Conservation (phyloP, 495 filamentous ascomycete genomes). For the Cryomyces minteri region DNA sequence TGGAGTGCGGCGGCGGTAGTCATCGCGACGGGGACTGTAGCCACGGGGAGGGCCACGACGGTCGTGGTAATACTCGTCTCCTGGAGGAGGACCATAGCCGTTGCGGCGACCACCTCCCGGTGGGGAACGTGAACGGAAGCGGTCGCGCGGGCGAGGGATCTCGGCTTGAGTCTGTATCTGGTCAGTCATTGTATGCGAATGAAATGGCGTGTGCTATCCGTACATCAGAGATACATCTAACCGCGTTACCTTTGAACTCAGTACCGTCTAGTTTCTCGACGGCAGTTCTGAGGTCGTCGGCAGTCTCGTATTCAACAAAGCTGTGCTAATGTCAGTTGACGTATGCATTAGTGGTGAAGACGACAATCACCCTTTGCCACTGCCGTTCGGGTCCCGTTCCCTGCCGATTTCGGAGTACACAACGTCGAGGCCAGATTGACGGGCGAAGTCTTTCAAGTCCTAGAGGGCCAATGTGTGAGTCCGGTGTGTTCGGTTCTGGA, state of each 20-base stretch:
- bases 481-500: slow-evolving; percentile 5
- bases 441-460: slow-evolving; percentile 99
- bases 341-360: not conserved
- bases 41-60: slow-evolving; percentile 61
- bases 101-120: slow-evolving; percentile 30
- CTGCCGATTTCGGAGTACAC: slow-evolving; percentile 95
- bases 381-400: slow-evolving; percentile 40
- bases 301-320: slow-evolving; percentile 95
- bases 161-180: slow-evolving; percentile 44
- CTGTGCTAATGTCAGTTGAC: slow-evolving; percentile 28
- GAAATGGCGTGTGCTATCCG: slow-evolving; percentile 12
- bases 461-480: slow-evolving; percentile 46
- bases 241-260: slow-evolving; percentile 75
- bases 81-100: slow-evolving; percentile 40
- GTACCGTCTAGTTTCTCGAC: slow-evolving; percentile 82
- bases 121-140: slow-evolving; percentile 59
- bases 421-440: slow-evolving; percentile 89
- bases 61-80: slow-evolving; percentile 38
- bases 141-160: slow-evolving; percentile 44
- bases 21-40: slow-evolving; percentile 63
- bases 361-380: slow-evolving; percentile 64
- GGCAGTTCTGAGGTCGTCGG: slow-evolving; percentile 70
- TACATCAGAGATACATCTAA: slow-evolving; percentile 77
- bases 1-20: slow-evolving; percentile 71
- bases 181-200: slow-evolving; percentile 13